Evolutionary conservation across 2,329 filamentous ascomycete genomes (phyloP).

Genomic region (Botrytis fragariae): DNA sequence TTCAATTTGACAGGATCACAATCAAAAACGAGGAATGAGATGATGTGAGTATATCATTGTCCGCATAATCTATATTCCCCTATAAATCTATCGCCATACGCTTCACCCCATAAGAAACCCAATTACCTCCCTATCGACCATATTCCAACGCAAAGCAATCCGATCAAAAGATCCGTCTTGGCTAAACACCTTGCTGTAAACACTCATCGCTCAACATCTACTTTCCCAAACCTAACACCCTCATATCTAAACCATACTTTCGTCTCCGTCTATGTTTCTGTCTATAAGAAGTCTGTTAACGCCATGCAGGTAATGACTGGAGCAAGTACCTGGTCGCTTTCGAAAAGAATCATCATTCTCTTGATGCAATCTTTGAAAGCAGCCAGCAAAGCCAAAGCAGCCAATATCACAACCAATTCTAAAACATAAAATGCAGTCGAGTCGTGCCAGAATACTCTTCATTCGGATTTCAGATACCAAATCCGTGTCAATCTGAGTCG

Average conservation of each 20-base stretch:
- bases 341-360: neutral
- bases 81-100: neutral
- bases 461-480: neutral
- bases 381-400: conserved; percentile 7
- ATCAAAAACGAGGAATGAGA: neutral
- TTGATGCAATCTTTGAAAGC: conserved; percentile 1
- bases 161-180: neutral
- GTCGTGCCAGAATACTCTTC: neutral
- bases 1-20: neutral
- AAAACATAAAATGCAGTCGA: neutral
- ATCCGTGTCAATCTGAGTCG: neutral
- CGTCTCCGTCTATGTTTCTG: neutral
- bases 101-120: neutral
- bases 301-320: conserved; percentile 6
- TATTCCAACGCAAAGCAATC: conserved; percentile 2
- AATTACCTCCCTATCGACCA: neutral
- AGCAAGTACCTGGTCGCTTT: conserved; percentile 9
- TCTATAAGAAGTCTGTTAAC: conserved; percentile 14
- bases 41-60: neutral
- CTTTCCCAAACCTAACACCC: neutral
- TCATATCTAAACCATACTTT: neutral
- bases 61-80: neutral
- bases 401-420: neutral
- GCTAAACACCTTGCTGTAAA: neutral
- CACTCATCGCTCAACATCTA: neutral